Percentiles rank a stretch among this genome's conserved stretches.
phyloP scores from a whole-genome alignment of 83 land plant species.

The Thuja plicata region DNA sequence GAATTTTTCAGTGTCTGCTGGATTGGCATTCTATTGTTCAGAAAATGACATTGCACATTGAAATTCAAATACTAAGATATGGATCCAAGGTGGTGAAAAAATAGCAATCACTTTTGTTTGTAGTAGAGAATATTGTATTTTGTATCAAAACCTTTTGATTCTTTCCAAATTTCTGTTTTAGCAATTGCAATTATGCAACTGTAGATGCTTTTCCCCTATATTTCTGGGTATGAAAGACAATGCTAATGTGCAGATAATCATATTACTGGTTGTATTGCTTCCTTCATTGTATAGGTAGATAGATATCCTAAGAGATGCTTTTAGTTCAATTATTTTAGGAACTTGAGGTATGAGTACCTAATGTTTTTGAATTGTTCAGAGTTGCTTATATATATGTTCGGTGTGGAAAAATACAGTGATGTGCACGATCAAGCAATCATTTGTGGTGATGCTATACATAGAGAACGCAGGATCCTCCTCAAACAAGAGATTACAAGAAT shows the following conservation, averaged over 20 bases:
- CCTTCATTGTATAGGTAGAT: not conserved
- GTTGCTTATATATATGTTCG: not conserved
- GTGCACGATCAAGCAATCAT: constrained; percentile 87
- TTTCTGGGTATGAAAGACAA: not conserved
- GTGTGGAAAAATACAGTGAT: constrained; percentile 60
- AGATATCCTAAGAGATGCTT: not conserved
- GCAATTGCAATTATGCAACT: not conserved
- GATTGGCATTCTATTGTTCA: not conserved
- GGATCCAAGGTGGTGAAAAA: not conserved
- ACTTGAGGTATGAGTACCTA: not conserved
- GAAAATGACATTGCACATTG: not conserved
- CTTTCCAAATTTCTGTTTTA: not conserved
- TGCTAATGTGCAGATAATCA: not conserved
- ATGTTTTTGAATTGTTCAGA: not conserved
- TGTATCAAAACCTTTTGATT: not conserved
- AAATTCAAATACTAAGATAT: not conserved
- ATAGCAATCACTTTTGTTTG: not conserved
- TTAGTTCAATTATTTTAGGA: not conserved
- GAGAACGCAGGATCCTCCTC: constrained; percentile 83
- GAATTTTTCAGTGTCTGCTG: not conserved
- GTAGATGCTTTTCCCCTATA: not conserved
- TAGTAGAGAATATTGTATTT: not conserved
- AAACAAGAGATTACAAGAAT: constrained; percentile 97
- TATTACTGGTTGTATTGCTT: not conserved
- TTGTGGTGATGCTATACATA: constrained; percentile 78